Conservation (phyloP, 805 yeast genomes). For the Metschnikowia gelsemii region DNA sequence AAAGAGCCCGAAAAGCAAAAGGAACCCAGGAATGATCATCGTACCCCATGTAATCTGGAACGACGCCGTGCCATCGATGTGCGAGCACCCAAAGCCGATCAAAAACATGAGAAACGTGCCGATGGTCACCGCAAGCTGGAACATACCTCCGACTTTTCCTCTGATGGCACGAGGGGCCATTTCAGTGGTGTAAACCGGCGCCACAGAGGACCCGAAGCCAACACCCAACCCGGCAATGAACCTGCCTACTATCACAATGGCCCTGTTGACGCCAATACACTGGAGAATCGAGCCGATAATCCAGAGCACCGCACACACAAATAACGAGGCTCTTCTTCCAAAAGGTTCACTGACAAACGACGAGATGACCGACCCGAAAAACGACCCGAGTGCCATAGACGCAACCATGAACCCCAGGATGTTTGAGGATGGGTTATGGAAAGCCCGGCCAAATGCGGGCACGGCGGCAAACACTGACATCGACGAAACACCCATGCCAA, state of each 20-base stretch:
- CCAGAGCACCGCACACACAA: slow-evolving; percentile 20
- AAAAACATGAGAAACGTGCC: slow-evolving; percentile 24
- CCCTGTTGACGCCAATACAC: slow-evolving; percentile 22
- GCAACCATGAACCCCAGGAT: slow-evolving; percentile 74
- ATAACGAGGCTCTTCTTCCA: slow-evolving; percentile 22
- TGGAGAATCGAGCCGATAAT: too few species aligned
- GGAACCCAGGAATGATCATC: slow-evolving; percentile 19
- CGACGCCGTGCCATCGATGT: slow-evolving; percentile 18
- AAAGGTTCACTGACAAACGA: slow-evolving; percentile 21
- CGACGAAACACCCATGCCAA: slow-evolving; percentile 62
- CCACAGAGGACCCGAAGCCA: slow-evolving; percentile 24
- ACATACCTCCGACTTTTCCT: slow-evolving; percentile 23
- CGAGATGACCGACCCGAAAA: slow-evolving; percentile 57
- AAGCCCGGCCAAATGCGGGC: slow-evolving; percentile 47
- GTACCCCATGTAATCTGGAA: slow-evolving; percentile 22
- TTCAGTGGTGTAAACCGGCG: slow-evolving; percentile 23
- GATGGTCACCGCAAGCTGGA: slow-evolving; percentile 22
- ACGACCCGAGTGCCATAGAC: slow-evolving; percentile 75
- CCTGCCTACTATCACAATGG: slow-evolving; percentile 20
- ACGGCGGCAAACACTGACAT: slow-evolving; percentile 63
- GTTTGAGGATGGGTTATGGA: slow-evolving; percentile 52
- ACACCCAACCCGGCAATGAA: slow-evolving; percentile 23
- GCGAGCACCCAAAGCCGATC: slow-evolving; percentile 21
- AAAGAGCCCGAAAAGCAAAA: slow-evolving; percentile 19
- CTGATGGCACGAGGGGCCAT: slow-evolving; percentile 22